A percentile compares a stretch with the other conserved stretches of the same genome.
Evolutionary conservation across 306 rosid species (phyloP).

Genomic region (Citrullus colocynthis): DNA sequence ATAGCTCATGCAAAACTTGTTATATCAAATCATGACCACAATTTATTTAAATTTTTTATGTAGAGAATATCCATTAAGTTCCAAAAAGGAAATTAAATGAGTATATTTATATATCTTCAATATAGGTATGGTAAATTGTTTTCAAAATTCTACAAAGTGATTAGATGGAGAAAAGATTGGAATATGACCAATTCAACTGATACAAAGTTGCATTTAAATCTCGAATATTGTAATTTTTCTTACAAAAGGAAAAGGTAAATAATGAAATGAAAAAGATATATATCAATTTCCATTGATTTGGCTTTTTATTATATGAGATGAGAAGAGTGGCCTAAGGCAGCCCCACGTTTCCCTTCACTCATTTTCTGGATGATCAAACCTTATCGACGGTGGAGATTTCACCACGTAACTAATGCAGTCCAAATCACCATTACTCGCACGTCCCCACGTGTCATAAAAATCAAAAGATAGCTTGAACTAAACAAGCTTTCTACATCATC

Average conservation of each 20-base stretch:
- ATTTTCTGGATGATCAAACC: neutral
- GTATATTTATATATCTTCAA: no score
- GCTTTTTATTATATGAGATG: no score
- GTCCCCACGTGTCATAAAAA: slow-evolving; percentile 6
- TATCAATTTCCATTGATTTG: neutral
- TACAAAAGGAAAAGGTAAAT: neutral
- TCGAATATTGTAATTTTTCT: neutral
- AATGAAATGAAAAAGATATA: neutral
- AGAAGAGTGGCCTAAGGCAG: neutral
- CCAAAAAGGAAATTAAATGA: no score
- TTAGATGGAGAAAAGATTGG: neutral
- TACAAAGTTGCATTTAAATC: no score
- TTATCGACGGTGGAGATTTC: neutral
- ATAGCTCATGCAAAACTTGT: no score
- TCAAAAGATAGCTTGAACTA: neutral
- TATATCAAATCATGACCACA: no score
- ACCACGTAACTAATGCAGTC: neutral
- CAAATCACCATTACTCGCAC: neutral
- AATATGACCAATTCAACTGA: no score
- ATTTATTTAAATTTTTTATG: no score
- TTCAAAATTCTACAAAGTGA: no score
- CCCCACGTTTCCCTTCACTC: neutral
- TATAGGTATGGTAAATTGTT: no score
- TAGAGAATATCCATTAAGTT: no score
- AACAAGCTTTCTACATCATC: neutral